phyloP scores from a whole-genome alignment of 2,329 filamentous ascomycete genomes.

The Chrysoporthe puriensis region DNA sequence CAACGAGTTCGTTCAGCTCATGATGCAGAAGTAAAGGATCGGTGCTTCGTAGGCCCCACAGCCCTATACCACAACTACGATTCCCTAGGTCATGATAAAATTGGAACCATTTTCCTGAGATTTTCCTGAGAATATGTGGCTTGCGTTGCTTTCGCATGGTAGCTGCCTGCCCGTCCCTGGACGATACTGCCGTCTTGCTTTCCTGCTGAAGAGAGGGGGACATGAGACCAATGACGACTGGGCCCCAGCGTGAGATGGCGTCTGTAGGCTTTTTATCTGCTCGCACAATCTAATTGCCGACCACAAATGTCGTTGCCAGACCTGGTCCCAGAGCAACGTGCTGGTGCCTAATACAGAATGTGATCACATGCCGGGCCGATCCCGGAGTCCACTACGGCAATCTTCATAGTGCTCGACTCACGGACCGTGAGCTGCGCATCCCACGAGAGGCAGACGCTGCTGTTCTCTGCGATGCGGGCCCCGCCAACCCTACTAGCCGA shows the following conservation, averaged over 20 bases:
- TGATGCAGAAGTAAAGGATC: slow-evolving; percentile 84
- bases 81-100: slow-evolving; percentile 28
- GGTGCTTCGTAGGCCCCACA: slow-evolving; percentile 12
- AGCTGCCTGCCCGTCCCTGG: slow-evolving; percentile 6
- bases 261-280: slow-evolving; percentile 27
- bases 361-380: background rate
- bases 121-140: slow-evolving; percentile 11
- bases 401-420: background rate
- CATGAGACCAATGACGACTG: slow-evolving; percentile 23
- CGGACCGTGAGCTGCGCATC: background rate
- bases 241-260: slow-evolving; percentile 17
- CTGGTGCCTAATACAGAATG: background rate
- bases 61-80: slow-evolving; percentile 23
- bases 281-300: slow-evolving; percentile 24
- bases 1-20: slow-evolving; percentile 91
- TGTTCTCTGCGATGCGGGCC: background rate
- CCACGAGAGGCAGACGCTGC: background rate
- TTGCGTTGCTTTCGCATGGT: slow-evolving; percentile 17
- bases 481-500: background rate
- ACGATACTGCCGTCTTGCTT: slow-evolving; percentile 13
- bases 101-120: slow-evolving; percentile 19
- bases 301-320: slow-evolving; percentile 10
- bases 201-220: slow-evolving; percentile 16
- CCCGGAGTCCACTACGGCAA: background rate
- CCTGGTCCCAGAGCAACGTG: background rate